Evolutionary conservation across 345 rosid genomes (phyloP).

Genomic region (Viola odorata): DNA sequence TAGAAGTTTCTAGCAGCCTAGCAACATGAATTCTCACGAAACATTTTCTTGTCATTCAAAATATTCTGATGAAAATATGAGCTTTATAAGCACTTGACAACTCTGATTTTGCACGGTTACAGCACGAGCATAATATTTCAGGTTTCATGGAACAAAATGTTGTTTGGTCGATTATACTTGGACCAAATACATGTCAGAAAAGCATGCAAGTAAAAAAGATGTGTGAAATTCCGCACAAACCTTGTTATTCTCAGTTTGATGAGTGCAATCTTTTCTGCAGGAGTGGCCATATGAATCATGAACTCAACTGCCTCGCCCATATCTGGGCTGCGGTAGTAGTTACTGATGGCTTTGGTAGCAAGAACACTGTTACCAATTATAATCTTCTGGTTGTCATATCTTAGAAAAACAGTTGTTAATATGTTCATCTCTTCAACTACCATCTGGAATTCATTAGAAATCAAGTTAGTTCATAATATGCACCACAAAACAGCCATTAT

Average conservation of each 20-base stretch:
- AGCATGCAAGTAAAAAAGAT: no score
- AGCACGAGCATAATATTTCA: not conserved
- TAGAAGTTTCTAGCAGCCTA: not conserved
- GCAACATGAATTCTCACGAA: not conserved
- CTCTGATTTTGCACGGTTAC: no score
- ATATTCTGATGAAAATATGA: no score
- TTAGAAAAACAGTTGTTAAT: slow-evolving; percentile 62
- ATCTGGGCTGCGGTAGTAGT: slow-evolving; percentile 66
- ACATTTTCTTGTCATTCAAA: no score
- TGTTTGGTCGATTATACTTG: not conserved
- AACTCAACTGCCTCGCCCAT: slow-evolving; percentile 74
- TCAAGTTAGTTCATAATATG: not conserved
- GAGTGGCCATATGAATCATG: slow-evolving; percentile 48
- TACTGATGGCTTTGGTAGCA: slow-evolving; percentile 35
- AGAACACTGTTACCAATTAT: slow-evolving; percentile 55
- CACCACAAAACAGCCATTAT: not conserved
- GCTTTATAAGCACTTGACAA: no score
- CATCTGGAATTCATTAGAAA: slow-evolving; percentile 39
- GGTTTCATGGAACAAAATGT: not conserved
- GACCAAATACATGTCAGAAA: no score
- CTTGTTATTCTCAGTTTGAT: slow-evolving; percentile 42
- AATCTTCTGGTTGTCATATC: slow-evolving; percentile 66
- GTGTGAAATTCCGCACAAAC: slow-evolving; percentile 16
- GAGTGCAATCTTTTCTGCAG: slow-evolving; percentile 46
- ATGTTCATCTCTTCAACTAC: slow-evolving; percentile 84